A percentile compares a stretch with the other conserved stretches of the same genome.
Evolutionary conservation across 495 filamentous ascomycete species (phyloP).

Genomic region (Penicillium canariense): DNA sequence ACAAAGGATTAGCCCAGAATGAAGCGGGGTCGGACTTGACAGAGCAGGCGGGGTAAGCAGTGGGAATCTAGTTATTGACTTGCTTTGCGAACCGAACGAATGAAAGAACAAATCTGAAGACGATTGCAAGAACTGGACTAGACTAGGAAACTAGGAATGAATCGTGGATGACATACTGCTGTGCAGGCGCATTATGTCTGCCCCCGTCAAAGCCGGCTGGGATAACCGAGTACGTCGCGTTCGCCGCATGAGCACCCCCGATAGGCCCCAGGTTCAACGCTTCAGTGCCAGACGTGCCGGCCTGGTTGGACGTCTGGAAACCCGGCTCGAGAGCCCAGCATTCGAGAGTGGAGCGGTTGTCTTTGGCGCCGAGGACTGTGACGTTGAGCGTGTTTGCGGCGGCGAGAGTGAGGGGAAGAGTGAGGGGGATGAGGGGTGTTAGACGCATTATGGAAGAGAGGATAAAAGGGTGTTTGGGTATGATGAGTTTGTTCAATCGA

Average conservation of each 20-base stretch:
- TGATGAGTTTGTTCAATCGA: not conserved
- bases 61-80: not conserved
- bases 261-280: constrained; percentile 33
- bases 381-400: constrained; percentile 34
- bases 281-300: constrained; percentile 44
- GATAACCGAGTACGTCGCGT: constrained; percentile 40
- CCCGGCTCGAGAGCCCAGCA: constrained; percentile 52
- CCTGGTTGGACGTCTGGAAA: constrained; percentile 34
- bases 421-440: constrained; percentile 19
- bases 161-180: constrained; percentile 54
- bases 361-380: constrained; percentile 37
- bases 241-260: constrained; percentile 16
- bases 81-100: not conserved
- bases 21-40: too few relatives aligned
- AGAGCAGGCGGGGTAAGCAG: too few relatives aligned
- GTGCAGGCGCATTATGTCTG: constrained; percentile 48
- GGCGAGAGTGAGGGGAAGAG: constrained; percentile 18
- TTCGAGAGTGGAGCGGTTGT: constrained; percentile 48
- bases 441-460: constrained; percentile 20
- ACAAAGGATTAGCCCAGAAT: too few relatives aligned
- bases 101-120: not conserved
- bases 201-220: constrained; percentile 50
- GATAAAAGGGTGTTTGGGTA: not conserved
- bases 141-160: too few relatives aligned
- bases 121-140: too few relatives aligned